Percentiles rank a stretch among this genome's conserved stretches.
phyloP scores from a whole-genome alignment of 306 rosid genomes.

The Vigna hirtella region DNA sequence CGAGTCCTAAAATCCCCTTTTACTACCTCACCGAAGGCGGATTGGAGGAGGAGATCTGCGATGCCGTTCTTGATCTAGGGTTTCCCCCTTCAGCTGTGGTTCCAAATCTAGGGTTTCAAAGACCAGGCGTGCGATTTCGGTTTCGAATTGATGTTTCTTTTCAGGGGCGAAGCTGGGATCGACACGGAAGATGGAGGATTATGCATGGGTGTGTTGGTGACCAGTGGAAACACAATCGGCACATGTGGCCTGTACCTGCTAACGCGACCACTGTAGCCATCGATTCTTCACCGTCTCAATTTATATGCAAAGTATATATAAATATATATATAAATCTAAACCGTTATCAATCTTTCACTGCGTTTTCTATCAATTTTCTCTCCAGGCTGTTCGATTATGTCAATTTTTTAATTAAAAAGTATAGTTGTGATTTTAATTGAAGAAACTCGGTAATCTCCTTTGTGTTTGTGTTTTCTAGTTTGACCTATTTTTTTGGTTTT shows the following conservation, averaged over 20 bases:
- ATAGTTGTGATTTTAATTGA: neutral
- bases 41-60: constrained; percentile 58
- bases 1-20: constrained; percentile 59
- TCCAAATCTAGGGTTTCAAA: constrained; percentile 44
- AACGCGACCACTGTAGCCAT: constrained; percentile 84
- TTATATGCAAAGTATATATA: constrained; percentile 67
- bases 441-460: neutral
- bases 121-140: constrained; percentile 54
- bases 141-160: constrained; percentile 90
- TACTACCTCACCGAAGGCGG: neutral
- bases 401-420: neutral
- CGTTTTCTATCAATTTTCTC: neutral
- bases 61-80: constrained; percentile 65
- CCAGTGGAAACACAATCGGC: constrained; percentile 86
- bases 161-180: constrained; percentile 71
- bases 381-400: neutral
- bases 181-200: constrained; percentile 84
- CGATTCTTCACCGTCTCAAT: constrained; percentile 68
- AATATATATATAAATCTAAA: neutral
- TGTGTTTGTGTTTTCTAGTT: neutral
- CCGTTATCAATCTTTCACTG: neutral
- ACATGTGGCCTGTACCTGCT: constrained; percentile 98
- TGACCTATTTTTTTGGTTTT: constrained; percentile 7
- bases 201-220: constrained; percentile 94
- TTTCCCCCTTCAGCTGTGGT: constrained; percentile 30